A percentile compares a stretch with the other conserved stretches of the same genome.
Conservation (phyloP, 306 rosid genomes). For the Cucumis sativus region DNA sequence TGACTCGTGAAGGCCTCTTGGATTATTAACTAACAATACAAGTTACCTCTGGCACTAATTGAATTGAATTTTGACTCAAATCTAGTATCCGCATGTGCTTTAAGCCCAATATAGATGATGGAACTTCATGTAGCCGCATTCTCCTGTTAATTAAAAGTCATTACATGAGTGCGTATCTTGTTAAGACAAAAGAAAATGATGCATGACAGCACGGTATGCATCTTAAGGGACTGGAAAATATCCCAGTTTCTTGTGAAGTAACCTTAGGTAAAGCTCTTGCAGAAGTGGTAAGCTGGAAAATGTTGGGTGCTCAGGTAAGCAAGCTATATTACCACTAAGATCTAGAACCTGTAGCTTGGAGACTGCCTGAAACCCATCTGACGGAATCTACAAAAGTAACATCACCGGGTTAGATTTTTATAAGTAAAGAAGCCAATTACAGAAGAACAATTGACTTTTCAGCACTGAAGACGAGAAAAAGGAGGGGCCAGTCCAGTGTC, state of each 20-base stretch:
- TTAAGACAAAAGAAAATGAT: neutral
- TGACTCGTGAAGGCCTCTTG: neutral
- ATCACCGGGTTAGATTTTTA: neutral
- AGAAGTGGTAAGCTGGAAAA: conserved; percentile 60
- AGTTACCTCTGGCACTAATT: conserved; percentile 63
- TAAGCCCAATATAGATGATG: conserved; percentile 54
- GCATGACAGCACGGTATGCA: neutral
- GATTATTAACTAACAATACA: neutral
- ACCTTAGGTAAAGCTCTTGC: conserved; percentile 90
- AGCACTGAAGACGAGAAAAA: neutral
- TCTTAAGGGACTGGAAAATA: neutral
- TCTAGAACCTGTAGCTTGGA: conserved; percentile 70
- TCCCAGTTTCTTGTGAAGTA: conserved; percentile 20
- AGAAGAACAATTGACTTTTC: neutral
- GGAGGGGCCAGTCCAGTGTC: neutral
- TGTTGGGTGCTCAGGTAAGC: conserved; percentile 41
- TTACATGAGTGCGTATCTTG: neutral
- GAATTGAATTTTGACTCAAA: conserved; percentile 85
- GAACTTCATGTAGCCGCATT: conserved; percentile 53
- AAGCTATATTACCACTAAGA: conserved; percentile 59
- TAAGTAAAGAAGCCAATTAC: neutral
- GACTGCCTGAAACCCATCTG: conserved; percentile 58
- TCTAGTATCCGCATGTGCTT: conserved; percentile 54
- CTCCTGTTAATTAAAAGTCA: conserved; percentile 38
- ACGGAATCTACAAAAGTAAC: conserved; percentile 45